Conservation (phyloP, 2,329 filamentous ascomycete species). For the Orbilia oligospora region DNA sequence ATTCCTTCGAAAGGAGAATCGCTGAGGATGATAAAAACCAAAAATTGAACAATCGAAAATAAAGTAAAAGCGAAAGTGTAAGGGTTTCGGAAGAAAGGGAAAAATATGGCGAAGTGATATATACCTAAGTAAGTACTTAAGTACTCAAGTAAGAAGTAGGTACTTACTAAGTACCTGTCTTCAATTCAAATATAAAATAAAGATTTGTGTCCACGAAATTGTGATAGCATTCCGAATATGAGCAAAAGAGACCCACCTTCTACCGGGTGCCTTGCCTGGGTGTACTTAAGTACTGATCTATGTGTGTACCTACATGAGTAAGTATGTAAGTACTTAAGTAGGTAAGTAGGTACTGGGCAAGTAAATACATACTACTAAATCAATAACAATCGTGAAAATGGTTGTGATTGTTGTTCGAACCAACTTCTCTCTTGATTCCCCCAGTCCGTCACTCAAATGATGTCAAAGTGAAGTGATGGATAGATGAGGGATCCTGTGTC, state of each 20-base stretch:
- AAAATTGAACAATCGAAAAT: background rate
- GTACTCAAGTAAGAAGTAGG: no score
- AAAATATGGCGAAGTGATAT: constrained; percentile 1
- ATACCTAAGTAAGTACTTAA: no score
- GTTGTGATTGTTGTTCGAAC: constrained; percentile 10
- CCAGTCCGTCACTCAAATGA: constrained; percentile 46
- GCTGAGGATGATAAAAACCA: no score
- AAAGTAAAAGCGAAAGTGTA: background rate
- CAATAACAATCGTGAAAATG: constrained; percentile 1
- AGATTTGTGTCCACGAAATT: constrained; percentile 10
- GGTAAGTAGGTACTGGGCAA: no score
- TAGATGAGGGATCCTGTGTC: background rate
- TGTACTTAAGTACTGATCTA: no score
- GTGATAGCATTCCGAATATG: constrained; percentile 8
- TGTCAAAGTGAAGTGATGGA: constrained; percentile 60
- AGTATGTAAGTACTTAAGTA: no score
- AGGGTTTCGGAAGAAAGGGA: constrained; percentile 24
- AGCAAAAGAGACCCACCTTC: constrained; percentile 29
- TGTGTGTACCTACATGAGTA: no score
- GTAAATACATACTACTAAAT: no score
- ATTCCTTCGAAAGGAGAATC: constrained; percentile 25
- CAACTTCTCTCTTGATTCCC: constrained; percentile 23
- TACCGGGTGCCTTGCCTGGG: background rate
- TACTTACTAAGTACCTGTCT: no score
- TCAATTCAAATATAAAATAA: background rate